Percentiles rank a stretch among this genome's conserved stretches.
phyloP scores from a whole-genome alignment of 257 asterid species.

The Solanum bulbocastanum region DNA sequence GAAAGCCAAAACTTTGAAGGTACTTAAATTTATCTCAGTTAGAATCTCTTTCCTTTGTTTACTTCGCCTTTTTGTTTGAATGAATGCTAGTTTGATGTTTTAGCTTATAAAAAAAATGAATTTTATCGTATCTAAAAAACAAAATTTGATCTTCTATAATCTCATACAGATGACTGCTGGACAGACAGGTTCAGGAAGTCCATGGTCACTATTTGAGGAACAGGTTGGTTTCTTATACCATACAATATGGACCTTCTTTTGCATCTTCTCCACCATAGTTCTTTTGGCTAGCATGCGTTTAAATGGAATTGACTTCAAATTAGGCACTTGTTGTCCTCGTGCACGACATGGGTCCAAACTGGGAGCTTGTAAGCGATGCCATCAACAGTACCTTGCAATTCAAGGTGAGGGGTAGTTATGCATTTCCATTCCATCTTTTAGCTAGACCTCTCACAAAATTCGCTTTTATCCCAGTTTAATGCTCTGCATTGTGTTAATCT shows the following conservation, averaged over 20 bases:
- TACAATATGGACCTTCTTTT: not conserved
- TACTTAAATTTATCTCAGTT: constrained; percentile 11
- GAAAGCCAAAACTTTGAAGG: constrained; percentile 55
- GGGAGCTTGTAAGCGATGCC: constrained; percentile 99
- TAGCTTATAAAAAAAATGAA: not conserved
- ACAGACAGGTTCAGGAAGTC: constrained; percentile 60
- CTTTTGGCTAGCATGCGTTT: not conserved
- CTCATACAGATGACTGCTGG: constrained; percentile 56
- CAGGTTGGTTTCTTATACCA: constrained; percentile 41
- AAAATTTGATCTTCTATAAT: constrained; percentile 15
- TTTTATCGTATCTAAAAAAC: not conserved
- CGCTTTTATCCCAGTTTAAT: not conserved
- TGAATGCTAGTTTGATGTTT: not conserved
- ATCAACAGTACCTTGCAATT: constrained; percentile 81
- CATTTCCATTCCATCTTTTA: not conserved
- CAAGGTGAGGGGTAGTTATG: constrained; percentile 45
- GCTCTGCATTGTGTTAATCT: not conserved
- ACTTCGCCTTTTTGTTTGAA: not conserved
- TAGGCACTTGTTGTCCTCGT: constrained; percentile 97
- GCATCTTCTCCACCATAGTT: not conserved
- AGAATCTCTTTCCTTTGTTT: not conserved
- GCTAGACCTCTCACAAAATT: not conserved
- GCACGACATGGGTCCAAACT: constrained; percentile 94
- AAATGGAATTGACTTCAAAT: not conserved
- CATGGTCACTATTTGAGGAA: constrained; percentile 85